Evolutionary conservation across 371 early-diverging fungal species (phyloP), one percentile per base, ranked within the genome.

Genomic region (Dichotomocladium elegans): DNA sequence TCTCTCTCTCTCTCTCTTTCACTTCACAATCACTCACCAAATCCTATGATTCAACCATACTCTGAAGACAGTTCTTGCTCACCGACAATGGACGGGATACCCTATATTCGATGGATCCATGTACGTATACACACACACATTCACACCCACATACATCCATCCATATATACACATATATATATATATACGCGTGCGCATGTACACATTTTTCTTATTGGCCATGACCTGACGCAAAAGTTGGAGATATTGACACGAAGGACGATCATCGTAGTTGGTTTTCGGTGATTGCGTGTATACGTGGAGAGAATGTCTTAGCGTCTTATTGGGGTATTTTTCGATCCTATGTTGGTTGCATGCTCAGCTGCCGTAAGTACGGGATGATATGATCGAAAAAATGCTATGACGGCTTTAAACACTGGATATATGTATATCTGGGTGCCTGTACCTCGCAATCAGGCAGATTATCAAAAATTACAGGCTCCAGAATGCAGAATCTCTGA

Each of bases 331-430:
- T 52, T 31, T 78, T 3, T 88, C 88, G 0, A 86, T 90, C 33
- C 53, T 70, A 12, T 86, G 80, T 57, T 90, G 91, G 91, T 48
- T 90, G 10, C 86, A 82, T 66, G 89, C 89, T 24, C 89, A 89
- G 71, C 66, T 88, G 65, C 91, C 91, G 76, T 86, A 87, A 65
- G 80, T 80, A 11, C 37, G 27, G 10, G n/a, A 17, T 41, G 22
- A 3, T 28, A 9, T 41, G 19, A 29, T 22, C n/a, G 27, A 43
- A 49, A 14, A 12, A 10, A 47, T 17, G 24, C 2, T 37, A 7
- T 11, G 17, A 17, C n/a, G n/a, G n/a, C n/a, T n/a, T n/a, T n/a
- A n/a, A n/a, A n/a, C n/a, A n/a, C n/a, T n/a, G n/a, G n/a, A n/a
- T n/a, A n/a, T n/a, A n/a, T n/a, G n/a, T n/a, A n/a, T n/a, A n/a